Percentiles rank a stretch among this genome's conserved stretches.
phyloP scores from a whole-genome alignment of 257 asterid genomes.

The Ballota nigra region DNA sequence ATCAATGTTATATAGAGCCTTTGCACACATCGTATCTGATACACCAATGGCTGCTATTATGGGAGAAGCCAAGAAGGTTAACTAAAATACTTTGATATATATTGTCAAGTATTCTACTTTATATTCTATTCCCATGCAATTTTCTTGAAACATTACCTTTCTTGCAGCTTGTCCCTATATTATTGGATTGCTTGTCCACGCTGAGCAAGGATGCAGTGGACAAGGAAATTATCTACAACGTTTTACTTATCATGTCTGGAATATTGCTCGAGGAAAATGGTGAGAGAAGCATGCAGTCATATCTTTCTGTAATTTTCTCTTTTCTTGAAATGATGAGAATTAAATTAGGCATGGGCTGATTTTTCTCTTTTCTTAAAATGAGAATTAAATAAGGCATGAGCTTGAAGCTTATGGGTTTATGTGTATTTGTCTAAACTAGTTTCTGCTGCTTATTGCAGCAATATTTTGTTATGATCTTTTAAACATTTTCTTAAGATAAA shows the following conservation, averaged over 20 bases:
- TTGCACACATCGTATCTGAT: conserved; percentile 68
- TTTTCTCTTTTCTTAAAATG: conserved; percentile 8
- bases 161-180: conserved; percentile 74
- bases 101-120: not conserved
- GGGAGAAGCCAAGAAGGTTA: conserved; percentile 77
- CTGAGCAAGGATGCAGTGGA: conserved; percentile 50
- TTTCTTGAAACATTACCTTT: conserved; percentile 26
- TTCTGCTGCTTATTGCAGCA: conserved; percentile 5
- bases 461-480: not conserved
- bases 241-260: conserved; percentile 74
- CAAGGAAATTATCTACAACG: conserved; percentile 62
- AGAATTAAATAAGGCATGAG: conserved; percentile 5
- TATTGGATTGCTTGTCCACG: conserved; percentile 61
- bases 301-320: not conserved
- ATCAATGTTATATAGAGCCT: conserved; percentile 68
- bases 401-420: not conserved
- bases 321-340: conserved; percentile 8
- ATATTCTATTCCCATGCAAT: not conserved
- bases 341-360: conserved; percentile 4
- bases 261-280: conserved; percentile 74
- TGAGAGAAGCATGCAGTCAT: conserved; percentile 30
- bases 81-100: conserved; percentile 20
- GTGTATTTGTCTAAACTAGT: not conserved
- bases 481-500: not conserved
- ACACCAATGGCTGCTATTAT: conserved; percentile 74